Evolutionary conservation across 1,139 yeast genomes (phyloP), one percentile per base, ranked within the genome.

Genomic region (Suhomyces chickasaworum): DNA sequence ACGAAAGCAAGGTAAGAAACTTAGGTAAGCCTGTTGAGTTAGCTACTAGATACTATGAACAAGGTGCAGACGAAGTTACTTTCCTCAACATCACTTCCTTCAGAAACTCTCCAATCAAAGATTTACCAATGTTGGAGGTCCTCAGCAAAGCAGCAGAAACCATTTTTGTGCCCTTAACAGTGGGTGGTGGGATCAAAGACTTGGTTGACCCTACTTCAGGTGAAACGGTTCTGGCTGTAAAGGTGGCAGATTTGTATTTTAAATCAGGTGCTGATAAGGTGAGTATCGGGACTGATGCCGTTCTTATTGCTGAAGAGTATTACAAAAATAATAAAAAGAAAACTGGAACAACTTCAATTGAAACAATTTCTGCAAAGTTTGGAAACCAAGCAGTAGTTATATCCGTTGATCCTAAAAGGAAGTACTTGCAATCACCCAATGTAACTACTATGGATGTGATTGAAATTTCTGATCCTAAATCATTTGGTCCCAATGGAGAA

Each of bases 371-470:
- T 3, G 78, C 80, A 34, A 89, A 96, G 0, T 93, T 93, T 65
- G 99, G 99, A 49, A 86, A 81, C 17, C 99, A 93, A 66, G 99
- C 99, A 0, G 99, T 93, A 10, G 98, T 93, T 5, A 90, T 93
- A 18, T 90, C 97, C 0, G 96, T 93, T 17, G 99, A 93, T 64
- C 99, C 99, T 23, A 93, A 89, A 60, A 78, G 97, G 51, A 86
- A 79, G 30, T 93, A 89, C 57, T 83, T 93, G 2, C 44, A 62
- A 2, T 70, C 77, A 12, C 95, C 95, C 1, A 46, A 60, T 1
- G 83, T 77, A 12, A 82, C 89, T 2, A 68, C 71, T 15, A 89
- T 87, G 74, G 69, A 74, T 54, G 69, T 79, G 0, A 78, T 90
- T 42, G 56, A 60, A 42, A 74, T 74, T 16, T 48, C 46, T 1